A percentile compares a stretch with the other conserved stretches of the same genome.
phyloP scores from a whole-genome alignment of 2,329 filamentous ascomycete genomes.

The Botrytis galanthina region DNA sequence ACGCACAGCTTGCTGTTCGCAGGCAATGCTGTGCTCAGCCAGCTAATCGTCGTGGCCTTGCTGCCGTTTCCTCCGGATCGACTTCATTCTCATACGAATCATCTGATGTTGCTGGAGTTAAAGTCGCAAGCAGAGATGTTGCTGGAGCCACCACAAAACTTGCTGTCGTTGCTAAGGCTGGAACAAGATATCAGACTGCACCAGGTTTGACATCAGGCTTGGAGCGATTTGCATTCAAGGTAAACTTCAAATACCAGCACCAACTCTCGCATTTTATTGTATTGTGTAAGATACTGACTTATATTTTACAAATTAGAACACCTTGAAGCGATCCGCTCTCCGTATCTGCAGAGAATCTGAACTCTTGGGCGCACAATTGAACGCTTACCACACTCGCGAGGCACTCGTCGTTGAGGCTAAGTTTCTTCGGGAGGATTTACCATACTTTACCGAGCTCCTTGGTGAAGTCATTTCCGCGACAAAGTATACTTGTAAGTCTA shows the following conservation, averaged over 20 bases:
- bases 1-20: slow-evolving; percentile 61
- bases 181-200: slow-evolving; percentile 85
- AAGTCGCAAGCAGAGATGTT: slow-evolving; percentile 87
- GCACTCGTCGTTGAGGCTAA: slow-evolving; percentile 88
- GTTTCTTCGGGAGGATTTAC: slow-evolving; percentile 93
- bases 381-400: slow-evolving; percentile 86
- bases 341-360: slow-evolving; percentile 94
- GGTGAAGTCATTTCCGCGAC: slow-evolving; percentile 87
- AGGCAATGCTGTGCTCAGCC: slow-evolving; percentile 56
- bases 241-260: slow-evolving; percentile 28
- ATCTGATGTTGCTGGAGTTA: slow-evolving; percentile 78
- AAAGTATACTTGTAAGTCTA: slow-evolving; percentile 70
- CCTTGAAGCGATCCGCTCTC: slow-evolving; percentile 80
- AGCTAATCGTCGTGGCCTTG: slow-evolving; percentile 59
- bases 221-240: slow-evolving; percentile 97
- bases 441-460: slow-evolving; percentile 95
- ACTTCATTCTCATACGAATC: slow-evolving; percentile 84
- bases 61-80: slow-evolving; percentile 61
- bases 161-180: slow-evolving; percentile 88
- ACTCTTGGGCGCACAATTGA: slow-evolving; percentile 88
- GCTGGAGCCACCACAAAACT: slow-evolving; percentile 86
- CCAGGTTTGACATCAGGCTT: slow-evolving; percentile 88
- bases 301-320: slow-evolving; percentile 58
- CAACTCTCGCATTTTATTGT: slow-evolving; percentile 1
- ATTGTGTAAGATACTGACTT: slow-evolving; percentile 19